Percentiles rank a stretch among this genome's conserved stretches.
phyloP scores from a whole-genome alignment of 371 early-diverging fungal species.

The Lichtheimia ornata region DNA sequence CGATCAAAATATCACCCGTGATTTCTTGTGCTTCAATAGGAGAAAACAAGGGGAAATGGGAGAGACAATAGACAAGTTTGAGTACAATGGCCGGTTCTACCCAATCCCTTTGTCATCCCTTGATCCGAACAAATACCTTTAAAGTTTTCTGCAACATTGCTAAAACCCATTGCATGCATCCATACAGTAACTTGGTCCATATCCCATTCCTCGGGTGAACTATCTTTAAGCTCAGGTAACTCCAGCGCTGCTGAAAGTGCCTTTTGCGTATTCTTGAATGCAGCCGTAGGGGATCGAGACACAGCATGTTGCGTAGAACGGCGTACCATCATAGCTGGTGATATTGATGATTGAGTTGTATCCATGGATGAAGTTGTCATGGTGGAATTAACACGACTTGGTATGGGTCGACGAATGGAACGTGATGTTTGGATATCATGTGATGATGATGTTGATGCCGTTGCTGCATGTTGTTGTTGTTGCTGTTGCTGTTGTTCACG shows the following conservation, averaged over 20 bases:
- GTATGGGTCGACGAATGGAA: no score
- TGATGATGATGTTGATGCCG: no score
- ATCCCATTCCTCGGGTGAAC: slow-evolving; percentile 27
- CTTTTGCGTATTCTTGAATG: slow-evolving; percentile 10
- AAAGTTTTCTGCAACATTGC: slow-evolving; percentile 45
- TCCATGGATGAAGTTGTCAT: slow-evolving; percentile 9
- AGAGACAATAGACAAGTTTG: no score
- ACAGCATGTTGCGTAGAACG: neutral
- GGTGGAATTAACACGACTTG: slow-evolving; percentile 7
- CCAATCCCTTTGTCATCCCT: neutral
- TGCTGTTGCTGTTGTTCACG: no score
- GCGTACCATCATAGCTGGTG: no score
- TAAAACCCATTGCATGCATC: slow-evolving; percentile 49
- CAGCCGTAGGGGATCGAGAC: slow-evolving; percentile 4
- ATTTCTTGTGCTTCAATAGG: slow-evolving; percentile 56
- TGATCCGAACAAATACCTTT: slow-evolving; percentile 33
- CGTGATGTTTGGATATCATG: no score
- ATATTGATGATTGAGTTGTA: slow-evolving; percentile 9
- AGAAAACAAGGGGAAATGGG: neutral
- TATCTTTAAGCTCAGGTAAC: slow-evolving; percentile 14
- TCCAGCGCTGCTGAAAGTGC: slow-evolving; percentile 11
- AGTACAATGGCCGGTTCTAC: neutral
- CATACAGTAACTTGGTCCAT: slow-evolving; percentile 34
- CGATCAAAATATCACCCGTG: slow-evolving; percentile 60
- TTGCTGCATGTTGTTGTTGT: no score